A percentile compares a stretch with the other conserved stretches of the same genome.
phyloP scores from a whole-genome alignment of 257 asterid species.

The Rauvolfia tetraphylla region DNA sequence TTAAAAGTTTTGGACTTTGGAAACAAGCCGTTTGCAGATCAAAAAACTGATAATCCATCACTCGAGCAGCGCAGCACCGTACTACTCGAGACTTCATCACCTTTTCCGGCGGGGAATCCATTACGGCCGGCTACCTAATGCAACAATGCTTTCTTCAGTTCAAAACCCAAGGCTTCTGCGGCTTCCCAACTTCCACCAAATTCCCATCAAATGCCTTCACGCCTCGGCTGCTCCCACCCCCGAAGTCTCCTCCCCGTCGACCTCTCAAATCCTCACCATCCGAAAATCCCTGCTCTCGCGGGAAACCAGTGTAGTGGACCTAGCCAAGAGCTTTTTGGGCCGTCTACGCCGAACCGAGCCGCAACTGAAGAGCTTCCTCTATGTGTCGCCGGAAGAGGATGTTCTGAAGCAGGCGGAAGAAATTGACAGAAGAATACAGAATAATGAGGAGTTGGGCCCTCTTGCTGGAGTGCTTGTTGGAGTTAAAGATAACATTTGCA shows the following conservation, averaged over 20 bases:
- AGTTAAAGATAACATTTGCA: constrained; percentile 90
- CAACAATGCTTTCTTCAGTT: constrained; percentile 53
- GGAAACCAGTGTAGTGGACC: constrained; percentile 65
- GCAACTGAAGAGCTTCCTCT: constrained; percentile 73
- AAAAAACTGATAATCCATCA: no score
- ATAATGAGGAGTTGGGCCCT: constrained; percentile 62
- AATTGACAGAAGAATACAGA: constrained; percentile 56
- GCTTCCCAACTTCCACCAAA: constrained; percentile 23
- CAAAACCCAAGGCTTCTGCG: constrained; percentile 68
- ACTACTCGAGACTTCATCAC: no score
- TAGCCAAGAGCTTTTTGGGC: constrained; percentile 57
- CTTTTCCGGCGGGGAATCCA: no score
- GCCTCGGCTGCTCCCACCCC: constrained; percentile 25
- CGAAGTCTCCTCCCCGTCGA: constrained; percentile 28
- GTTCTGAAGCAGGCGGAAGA: constrained; percentile 67
- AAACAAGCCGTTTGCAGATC: no score
- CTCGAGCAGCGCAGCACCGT: no score
- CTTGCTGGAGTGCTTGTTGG: constrained; percentile 83
- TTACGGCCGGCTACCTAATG: no score
- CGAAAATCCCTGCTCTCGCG: constrained; percentile 72
- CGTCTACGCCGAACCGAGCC: constrained; percentile 80
- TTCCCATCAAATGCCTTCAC: constrained; percentile 43
- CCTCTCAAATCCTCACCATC: constrained; percentile 70
- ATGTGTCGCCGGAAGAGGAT: constrained; percentile 52
- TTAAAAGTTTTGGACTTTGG: no score